phyloP scores from a whole-genome alignment of 169 alveolate genomes.

The Cyclospora cayetanensis region DNA sequence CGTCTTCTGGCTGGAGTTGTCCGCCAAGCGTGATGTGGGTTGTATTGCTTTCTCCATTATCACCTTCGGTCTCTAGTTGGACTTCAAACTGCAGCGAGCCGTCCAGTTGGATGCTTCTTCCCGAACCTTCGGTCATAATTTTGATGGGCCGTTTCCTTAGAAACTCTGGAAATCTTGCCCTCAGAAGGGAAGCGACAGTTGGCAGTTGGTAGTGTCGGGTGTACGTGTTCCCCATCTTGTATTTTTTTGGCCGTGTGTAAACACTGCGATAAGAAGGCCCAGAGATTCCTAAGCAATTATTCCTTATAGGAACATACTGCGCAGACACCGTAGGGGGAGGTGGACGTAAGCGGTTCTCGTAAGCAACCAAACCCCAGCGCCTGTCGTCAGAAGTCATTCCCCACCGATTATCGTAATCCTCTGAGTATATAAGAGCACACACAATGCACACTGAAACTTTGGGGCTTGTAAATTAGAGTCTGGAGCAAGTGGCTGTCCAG shows the following conservation, averaged over 20 bases:
- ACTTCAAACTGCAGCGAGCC: no score
- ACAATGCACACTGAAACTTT: neutral
- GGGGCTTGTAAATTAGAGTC: no score
- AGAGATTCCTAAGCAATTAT: neutral
- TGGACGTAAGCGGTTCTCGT: neutral
- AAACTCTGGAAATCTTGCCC: constrained; percentile 13
- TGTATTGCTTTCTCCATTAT: no score
- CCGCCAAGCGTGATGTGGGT: no score
- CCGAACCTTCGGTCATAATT: neutral
- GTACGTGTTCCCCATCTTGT: constrained; percentile 12
- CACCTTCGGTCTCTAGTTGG: no score
- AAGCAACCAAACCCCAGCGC: constrained; percentile 1
- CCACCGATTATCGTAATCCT: constrained; percentile 18
- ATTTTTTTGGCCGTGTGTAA: neutral
- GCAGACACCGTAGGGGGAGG: constrained; percentile 21
- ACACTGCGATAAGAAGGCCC: constrained; percentile 7
- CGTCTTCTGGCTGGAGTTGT: no score
- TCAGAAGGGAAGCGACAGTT: neutral
- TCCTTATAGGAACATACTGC: neutral
- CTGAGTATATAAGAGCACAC: neutral
- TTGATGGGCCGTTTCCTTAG: neutral
- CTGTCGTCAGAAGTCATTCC: neutral
- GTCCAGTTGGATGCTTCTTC: neutral
- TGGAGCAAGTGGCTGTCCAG: no score
- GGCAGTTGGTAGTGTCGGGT: constrained; percentile 36